A percentile compares a stretch with the other conserved stretches of the same genome.
Conservation (phyloP, 192 early-diverging fungal genomes). For the Linderina pennispora region DNA sequence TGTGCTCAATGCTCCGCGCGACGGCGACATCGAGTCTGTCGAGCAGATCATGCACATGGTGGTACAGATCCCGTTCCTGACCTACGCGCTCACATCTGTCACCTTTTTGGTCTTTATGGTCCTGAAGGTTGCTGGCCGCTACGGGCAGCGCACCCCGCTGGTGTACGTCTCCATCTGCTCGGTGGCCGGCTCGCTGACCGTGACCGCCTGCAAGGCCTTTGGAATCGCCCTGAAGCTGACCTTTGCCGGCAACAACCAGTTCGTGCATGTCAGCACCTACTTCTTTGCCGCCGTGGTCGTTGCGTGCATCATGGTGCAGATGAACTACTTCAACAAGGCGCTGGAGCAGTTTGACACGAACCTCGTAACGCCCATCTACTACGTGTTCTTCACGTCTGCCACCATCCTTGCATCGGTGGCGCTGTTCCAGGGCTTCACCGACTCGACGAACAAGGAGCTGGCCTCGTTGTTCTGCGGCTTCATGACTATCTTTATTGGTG, state of each 20-base stretch:
- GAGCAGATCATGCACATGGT: slow-evolving; percentile 81
- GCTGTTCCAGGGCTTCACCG: slow-evolving; percentile 82
- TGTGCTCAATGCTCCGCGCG: slow-evolving; percentile 84
- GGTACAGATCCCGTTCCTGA: slow-evolving; percentile 74
- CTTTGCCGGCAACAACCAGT: slow-evolving; percentile 88
- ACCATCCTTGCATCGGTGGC: slow-evolving; percentile 87
- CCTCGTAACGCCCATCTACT: slow-evolving; percentile 86
- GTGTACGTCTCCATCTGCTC: slow-evolving; percentile 96
- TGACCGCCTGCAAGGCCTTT: slow-evolving; percentile 91
- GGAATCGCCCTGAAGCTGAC: slow-evolving; percentile 90
- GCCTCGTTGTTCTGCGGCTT: slow-evolving; percentile 85
- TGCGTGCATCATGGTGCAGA: slow-evolving; percentile 85
- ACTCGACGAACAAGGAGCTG: slow-evolving; percentile 64
- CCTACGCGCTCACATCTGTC: slow-evolving; percentile 67
- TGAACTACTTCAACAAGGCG: slow-evolving; percentile 99
- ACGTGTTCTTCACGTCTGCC: slow-evolving; percentile 92
- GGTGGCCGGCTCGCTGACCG: slow-evolving; percentile 87
- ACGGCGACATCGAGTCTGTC: slow-evolving; percentile 69
- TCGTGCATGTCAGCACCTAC: slow-evolving; percentile 84
- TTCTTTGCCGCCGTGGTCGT: slow-evolving; percentile 75
- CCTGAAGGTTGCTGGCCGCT: slow-evolving; percentile 68
- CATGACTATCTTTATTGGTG: slow-evolving; percentile 88
- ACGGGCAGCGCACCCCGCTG: slow-evolving; percentile 73
- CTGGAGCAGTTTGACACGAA: slow-evolving; percentile 90
- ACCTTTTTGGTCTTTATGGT: slow-evolving; percentile 70